phyloP scores from a whole-genome alignment of 1,284 basidiomycete species.

The Leccinum colubrinum region DNA sequence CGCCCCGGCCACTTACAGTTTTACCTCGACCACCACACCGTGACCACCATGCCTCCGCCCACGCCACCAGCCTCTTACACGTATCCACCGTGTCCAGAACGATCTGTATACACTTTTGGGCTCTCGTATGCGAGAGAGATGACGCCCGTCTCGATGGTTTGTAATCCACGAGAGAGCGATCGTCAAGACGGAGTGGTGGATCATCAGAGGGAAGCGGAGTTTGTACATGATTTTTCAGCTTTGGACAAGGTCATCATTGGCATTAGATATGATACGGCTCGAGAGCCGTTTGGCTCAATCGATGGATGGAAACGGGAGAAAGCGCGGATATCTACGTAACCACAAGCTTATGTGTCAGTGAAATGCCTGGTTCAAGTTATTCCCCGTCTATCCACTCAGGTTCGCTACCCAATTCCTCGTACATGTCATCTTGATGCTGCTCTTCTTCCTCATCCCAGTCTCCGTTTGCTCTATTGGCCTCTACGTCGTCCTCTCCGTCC shows the following conservation, averaged over 20 bases:
- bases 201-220: conserved; percentile 50
- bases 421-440: background rate
- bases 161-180: conserved; percentile 61
- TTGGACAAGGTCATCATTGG: conserved; percentile 44
- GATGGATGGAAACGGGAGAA: no score
- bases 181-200: conserved; percentile 63
- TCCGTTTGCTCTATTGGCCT: no score
- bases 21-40: conserved; percentile 44
- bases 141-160: conserved; percentile 70
- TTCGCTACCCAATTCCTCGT: background rate
- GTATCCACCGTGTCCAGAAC: conserved; percentile 54
- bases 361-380: no score
- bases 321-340: no score
- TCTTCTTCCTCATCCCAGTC: background rate
- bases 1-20: conserved; percentile 66
- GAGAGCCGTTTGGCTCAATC: no score
- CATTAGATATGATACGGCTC: no score
- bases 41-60: conserved; percentile 30
- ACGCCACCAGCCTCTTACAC: conserved; percentile 26
- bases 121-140: conserved; percentile 79
- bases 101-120: conserved; percentile 66
- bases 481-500: background rate
- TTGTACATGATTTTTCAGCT: conserved; percentile 72
- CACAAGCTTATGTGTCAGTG: no score
- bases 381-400: background rate